Evolutionary conservation across 2,329 filamentous ascomycete genomes (phyloP).

Genomic region (Claviceps fusiformis): DNA sequence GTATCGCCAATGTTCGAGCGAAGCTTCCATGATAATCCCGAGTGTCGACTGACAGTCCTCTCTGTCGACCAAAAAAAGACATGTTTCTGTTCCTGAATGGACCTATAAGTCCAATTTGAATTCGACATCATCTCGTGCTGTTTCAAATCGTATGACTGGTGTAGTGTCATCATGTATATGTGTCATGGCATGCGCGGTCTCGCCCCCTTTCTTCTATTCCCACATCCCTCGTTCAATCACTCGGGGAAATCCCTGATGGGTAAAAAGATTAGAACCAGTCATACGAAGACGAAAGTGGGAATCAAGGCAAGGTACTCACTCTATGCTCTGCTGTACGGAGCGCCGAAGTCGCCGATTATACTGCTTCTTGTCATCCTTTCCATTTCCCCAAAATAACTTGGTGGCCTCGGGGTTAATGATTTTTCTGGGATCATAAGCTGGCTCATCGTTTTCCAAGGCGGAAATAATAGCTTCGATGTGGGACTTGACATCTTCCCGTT

Average conservation of each 20-base stretch:
- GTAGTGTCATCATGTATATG: neutral
- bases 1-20: neutral
- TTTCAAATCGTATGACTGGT: neutral
- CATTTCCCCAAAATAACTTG: slow-evolving; percentile 71
- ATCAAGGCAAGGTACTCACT: slow-evolving; percentile 27
- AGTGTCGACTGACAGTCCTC: neutral
- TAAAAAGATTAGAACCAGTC: neutral
- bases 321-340: slow-evolving; percentile 57
- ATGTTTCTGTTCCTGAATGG: neutral
- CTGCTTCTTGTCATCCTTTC: slow-evolving; percentile 59
- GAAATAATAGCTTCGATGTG: slow-evolving; percentile 77
- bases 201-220: neutral
- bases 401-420: slow-evolving; percentile 77
- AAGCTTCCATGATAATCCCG: neutral
- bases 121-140: neutral
- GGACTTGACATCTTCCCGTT: slow-evolving; percentile 61
- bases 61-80: neutral
- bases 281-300: neutral
- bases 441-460: slow-evolving; percentile 73
- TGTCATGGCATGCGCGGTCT: neutral
- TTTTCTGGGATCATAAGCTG: slow-evolving; percentile 80
- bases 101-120: neutral
- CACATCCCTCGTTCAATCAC: slow-evolving; percentile 9
- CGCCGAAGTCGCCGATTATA: slow-evolving; percentile 74
- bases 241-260: slow-evolving; percentile 20